phyloP scores from a whole-genome alignment of 805 yeast species.

The Candida loeiensis region DNA sequence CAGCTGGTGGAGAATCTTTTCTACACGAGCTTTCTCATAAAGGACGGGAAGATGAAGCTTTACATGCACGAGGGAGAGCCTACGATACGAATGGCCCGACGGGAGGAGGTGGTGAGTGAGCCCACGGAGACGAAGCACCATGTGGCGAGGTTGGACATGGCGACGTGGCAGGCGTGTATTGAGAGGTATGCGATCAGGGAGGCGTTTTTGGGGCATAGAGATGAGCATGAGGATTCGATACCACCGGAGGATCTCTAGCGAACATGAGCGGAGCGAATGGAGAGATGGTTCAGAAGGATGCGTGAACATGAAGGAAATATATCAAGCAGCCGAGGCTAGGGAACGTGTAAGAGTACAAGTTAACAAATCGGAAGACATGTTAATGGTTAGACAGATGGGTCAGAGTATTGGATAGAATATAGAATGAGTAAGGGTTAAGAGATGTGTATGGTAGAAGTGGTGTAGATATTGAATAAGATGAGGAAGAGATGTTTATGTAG shows the following conservation, averaged over 20 bases:
- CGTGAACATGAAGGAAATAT: not conserved
- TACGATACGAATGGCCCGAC: constrained; percentile 36
- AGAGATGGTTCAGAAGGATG: not conserved
- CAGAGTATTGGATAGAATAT: too few species aligned
- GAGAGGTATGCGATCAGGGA: constrained; percentile 52
- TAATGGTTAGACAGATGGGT: too few species aligned
- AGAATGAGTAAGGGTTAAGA: too few species aligned
- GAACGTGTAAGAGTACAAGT: too few species aligned
- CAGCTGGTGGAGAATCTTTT: constrained; percentile 84
- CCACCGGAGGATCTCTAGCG: constrained; percentile 16
- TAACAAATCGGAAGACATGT: too few species aligned
- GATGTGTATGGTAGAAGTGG: too few species aligned
- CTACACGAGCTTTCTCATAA: constrained; percentile 73
- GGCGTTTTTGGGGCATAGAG: constrained; percentile 48
- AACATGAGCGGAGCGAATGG: constrained; percentile 1
- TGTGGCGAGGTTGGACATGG: constrained; percentile 66
- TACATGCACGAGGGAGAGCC: constrained; percentile 47
- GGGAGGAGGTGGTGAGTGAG: constrained; percentile 15
- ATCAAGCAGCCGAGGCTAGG: not conserved
- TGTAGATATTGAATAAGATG: too few species aligned
- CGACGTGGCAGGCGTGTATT: constrained; percentile 61
- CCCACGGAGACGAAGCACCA: constrained; percentile 48
- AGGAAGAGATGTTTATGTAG: too few species aligned
- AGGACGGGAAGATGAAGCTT: constrained; percentile 62
- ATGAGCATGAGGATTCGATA: constrained; percentile 25